Evolutionary conservation across 352 stramenopile genomes (phyloP).

Genomic region (Phytophthora foliorum): DNA sequence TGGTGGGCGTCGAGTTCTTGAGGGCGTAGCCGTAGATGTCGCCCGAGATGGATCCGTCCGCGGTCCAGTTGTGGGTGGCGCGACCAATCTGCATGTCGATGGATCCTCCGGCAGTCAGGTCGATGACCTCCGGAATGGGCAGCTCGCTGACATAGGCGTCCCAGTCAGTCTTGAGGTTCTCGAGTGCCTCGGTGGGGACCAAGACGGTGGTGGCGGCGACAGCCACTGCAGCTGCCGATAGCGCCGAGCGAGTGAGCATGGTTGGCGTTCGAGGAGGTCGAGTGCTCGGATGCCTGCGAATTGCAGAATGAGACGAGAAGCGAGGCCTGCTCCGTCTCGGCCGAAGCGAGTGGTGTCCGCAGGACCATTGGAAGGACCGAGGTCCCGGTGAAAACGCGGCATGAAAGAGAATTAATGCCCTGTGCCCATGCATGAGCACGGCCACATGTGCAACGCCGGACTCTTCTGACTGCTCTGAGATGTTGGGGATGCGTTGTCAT

Average conservation of each 20-base stretch:
- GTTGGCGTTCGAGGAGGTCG: constrained; percentile 10
- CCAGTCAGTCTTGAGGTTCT: constrained; percentile 54
- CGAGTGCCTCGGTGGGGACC: constrained; percentile 24
- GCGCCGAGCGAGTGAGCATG: constrained; percentile 21
- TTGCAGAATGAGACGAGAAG: constrained; percentile 33
- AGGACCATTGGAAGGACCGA: constrained; percentile 5
- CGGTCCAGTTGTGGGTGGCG: constrained; percentile 48
- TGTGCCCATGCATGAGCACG: constrained; percentile 24
- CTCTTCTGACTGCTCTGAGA: not conserved
- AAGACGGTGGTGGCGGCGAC: constrained; percentile 23
- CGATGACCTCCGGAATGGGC: constrained; percentile 55
- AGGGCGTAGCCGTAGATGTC: constrained; percentile 54
- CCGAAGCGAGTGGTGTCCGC: constrained; percentile 11
- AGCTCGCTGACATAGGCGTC: constrained; percentile 49
- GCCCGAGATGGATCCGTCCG: constrained; percentile 36
- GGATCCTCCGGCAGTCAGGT: constrained; percentile 44
- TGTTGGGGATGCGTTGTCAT: constrained; percentile 2
- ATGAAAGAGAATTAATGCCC: constrained; percentile 22
- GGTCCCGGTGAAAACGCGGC: constrained; percentile 8
- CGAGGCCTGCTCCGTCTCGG: not conserved
- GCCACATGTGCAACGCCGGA: constrained; percentile 16
- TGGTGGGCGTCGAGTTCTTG: constrained; percentile 43
- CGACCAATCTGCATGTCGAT: constrained; percentile 58
- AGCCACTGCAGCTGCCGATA: constrained; percentile 24
- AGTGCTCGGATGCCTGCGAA: constrained; percentile 29